phyloP scores from a whole-genome alignment of 768 basidiomycete species.

The Grammothele lineata region DNA sequence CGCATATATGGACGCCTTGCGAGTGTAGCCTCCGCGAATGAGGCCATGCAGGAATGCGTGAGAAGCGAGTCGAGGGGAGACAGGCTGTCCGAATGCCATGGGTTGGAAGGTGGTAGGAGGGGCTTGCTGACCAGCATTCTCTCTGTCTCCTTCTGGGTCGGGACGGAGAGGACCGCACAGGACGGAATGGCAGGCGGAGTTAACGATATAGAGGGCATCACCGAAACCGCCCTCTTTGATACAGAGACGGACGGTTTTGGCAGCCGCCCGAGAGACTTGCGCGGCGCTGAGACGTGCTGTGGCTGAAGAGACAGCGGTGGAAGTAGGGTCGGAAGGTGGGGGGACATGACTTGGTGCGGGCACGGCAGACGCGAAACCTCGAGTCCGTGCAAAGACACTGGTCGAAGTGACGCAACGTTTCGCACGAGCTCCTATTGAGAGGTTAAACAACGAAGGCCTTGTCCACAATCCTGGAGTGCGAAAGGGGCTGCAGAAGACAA shows the following conservation, averaged over 20 bases:
- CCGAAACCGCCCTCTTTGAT: constrained; percentile 35
- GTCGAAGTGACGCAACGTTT: no score
- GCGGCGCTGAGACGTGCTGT: constrained; percentile 16
- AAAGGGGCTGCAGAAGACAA: constrained; percentile 29
- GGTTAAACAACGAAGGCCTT: no score
- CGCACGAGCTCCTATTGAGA: no score
- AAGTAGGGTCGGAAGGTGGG: not conserved
- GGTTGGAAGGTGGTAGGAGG: constrained; percentile 31
- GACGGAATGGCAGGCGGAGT: constrained; percentile 47
- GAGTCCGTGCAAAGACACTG: no score
- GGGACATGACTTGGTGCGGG: not conserved
- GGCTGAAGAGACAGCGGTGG: not conserved
- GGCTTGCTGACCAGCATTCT: no score
- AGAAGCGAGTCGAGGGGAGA: constrained; percentile 57
- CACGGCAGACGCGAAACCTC: not conserved
- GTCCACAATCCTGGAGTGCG: no score
- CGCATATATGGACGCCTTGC: constrained; percentile 47
- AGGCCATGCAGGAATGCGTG: constrained; percentile 66
- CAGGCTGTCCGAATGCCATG: constrained; percentile 43
- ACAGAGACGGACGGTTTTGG: constrained; percentile 48
- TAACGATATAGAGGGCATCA: constrained; percentile 55
- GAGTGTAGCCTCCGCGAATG: constrained; percentile 44
- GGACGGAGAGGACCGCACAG: constrained; percentile 15
- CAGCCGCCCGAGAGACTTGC: constrained; percentile 34
- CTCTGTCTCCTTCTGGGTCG: not conserved